Evolutionary conservation across 331 rosid species (phyloP), one percentile per base, ranked within the genome.

Genomic region (Saraca asoca): DNA sequence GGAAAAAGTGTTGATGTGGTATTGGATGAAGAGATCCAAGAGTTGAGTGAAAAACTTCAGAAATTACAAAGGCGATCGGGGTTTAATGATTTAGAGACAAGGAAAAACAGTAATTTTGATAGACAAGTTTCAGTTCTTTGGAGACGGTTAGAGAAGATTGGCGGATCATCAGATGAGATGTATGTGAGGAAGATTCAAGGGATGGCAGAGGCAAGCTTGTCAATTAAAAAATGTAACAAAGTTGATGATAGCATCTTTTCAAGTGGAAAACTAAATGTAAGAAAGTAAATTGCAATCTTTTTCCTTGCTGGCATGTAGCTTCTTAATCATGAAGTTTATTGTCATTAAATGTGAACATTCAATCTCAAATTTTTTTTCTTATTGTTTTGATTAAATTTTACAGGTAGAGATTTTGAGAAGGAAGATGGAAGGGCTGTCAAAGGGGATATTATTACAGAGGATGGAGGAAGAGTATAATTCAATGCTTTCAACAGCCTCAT

Each of bases 401-500:
- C 71, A 93, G 96, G 97, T 88, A 70, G 98, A 93, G 69, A 83
- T 90, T 64, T 66, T 93, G 73, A 86, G 84, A 70, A 87, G 87
- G 73, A 93, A 86, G 80, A 87, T 93, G 98, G 97, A 93, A 63
- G 91, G 85, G 56, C 66, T 90, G 72, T 93, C 98, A 20, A 83
- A 83, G 62, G 98, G 97, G 50, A 75, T 81, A 58, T 74, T 90
- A 53, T 77, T 93, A 34, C 85, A 84, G 73, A 88, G 85, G 76
- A 93, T 93, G 90, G 85, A 85, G 81, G 96, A 93, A 75, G 97
- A 90, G 66, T 93, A 86, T 64, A 82, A 90, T n/a, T 90, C 98
- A 12, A 69, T 85, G 80, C 83, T 85, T 31, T 88, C 83, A 16
- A 72, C 90, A 17, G 83, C 81, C 43, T 75, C 91, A 52, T 75